These are phyloP conservation scores for Fraxinus paxiana DNA, from an alignment of 305 asterid species.

Conservation along the genomic window DNA sequence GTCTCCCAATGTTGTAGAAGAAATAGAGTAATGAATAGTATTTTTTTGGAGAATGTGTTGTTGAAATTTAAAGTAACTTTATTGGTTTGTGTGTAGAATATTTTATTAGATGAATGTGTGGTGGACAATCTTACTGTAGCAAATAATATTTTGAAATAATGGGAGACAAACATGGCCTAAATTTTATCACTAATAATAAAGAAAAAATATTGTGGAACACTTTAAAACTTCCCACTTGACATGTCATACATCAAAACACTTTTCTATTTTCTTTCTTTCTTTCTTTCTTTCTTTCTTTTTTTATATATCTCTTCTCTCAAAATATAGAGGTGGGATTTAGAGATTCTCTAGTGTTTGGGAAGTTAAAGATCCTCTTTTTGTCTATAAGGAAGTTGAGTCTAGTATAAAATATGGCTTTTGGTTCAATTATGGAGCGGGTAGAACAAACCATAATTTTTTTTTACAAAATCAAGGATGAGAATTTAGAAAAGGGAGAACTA, in stretches of 20 bases:
- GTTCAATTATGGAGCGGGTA: constrained; percentile 24
- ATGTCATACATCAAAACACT: not conserved
- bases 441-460: constrained; percentile 5
- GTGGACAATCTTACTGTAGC: no score
- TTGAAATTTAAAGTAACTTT: no score
- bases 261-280: no score
- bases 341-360: not conserved
- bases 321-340: not conserved
- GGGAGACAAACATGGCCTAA: no score
- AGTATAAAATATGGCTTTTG: not conserved
- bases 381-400: not conserved
- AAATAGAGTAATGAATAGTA: no score
- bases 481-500: not conserved
- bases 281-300: not conserved
- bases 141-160: no score
- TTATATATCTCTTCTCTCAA: not conserved
- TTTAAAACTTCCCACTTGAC: not conserved
- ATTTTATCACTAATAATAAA: not conserved
- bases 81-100: no score
- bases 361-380: not conserved
- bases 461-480: not conserved
- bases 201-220: not conserved
- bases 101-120: no score
- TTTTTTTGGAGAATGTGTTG: no score
- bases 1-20: no score